These are phyloP conservation scores for Alternaria sp. DNA, from an alignment of 2,329 filamentous ascomycete genomes.

Conservation along the genomic window DNA sequence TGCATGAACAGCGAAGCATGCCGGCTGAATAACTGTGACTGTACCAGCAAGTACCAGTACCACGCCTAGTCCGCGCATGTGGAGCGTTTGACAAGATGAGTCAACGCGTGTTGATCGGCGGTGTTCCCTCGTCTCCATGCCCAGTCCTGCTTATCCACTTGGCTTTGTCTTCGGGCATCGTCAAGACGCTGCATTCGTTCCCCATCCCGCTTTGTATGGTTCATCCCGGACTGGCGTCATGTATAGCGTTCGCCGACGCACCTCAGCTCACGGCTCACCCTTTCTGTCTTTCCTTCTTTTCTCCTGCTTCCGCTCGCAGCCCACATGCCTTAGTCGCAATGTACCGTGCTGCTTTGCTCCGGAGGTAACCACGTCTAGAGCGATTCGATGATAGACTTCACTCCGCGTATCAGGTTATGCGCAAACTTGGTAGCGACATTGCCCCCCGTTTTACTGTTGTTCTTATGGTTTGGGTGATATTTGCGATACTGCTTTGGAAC, in stretches of 20 bases:
- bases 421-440: conserved; percentile 8
- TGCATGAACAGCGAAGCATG: background rate
- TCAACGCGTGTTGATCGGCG: background rate
- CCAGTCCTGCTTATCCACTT: background rate
- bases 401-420: background rate
- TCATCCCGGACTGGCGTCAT: background rate
- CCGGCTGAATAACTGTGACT: background rate
- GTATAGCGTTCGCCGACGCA: background rate
- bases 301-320: background rate
- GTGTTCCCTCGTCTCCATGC: background rate
- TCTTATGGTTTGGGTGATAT: conserved; percentile 8
- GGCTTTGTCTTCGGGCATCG: background rate
- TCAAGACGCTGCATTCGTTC: background rate
- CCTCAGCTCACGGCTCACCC: background rate
- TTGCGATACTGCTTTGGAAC: conserved; percentile 27
- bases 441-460: conserved; percentile 3
- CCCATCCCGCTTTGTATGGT: background rate
- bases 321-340: background rate
- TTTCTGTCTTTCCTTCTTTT: background rate
- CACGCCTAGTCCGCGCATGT: background rate
- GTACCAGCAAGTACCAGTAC: background rate
- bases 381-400: conserved; percentile 6
- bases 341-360: background rate
- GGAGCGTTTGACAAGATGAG: background rate
- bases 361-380: background rate